These are phyloP conservation scores for Penicillium psychrofluorescens DNA, from an alignment of 495 filamentous ascomycete genomes.

Conservation along the genomic window DNA sequence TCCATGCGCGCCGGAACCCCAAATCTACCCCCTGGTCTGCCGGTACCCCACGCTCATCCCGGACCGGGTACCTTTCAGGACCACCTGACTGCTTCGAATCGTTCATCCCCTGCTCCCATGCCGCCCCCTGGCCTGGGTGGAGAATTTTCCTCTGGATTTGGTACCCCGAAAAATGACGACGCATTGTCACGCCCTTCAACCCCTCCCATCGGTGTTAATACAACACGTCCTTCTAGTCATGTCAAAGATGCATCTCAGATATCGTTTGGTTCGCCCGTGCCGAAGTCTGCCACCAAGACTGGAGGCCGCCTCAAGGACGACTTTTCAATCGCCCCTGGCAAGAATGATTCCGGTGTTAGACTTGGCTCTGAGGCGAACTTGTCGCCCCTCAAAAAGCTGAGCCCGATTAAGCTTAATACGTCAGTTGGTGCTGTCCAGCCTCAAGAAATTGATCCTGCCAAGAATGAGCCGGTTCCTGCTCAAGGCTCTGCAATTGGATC, in stretches of 20 bases:
- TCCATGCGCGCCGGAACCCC: constrained; percentile 45
- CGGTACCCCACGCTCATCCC: constrained; percentile 48
- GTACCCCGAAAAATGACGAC: constrained; percentile 19
- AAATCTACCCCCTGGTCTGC: constrained; percentile 60
- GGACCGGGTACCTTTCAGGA: constrained; percentile 33
- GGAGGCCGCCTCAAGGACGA: constrained; percentile 19
- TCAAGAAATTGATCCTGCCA: constrained; percentile 11
- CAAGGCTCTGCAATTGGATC: constrained; percentile 19
- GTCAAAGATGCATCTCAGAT: constrained; percentile 32
- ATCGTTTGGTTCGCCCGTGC: constrained; percentile 35
- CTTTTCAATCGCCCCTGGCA: constrained; percentile 11
- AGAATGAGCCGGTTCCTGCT: constrained; percentile 18
- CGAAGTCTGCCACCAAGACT: constrained; percentile 29
- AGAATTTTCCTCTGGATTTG: constrained; percentile 16
- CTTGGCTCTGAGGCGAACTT: constrained; percentile 6
- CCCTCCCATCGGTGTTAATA: constrained; percentile 5
- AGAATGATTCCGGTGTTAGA: constrained; percentile 11
- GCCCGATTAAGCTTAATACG: constrained; percentile 27
- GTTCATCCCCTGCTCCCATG: constrained; percentile 23
- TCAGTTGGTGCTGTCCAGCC: constrained; percentile 12
- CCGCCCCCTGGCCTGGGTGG: constrained; percentile 24
- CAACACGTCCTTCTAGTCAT: constrained; percentile 4
- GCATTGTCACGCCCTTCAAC: constrained; percentile 15
- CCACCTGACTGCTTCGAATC: constrained; percentile 22
- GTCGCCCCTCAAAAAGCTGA: constrained; percentile 13